phyloP scores from a whole-genome alignment of 2,329 filamentous ascomycete genomes.

The Sordariomycetes sp. region DNA sequence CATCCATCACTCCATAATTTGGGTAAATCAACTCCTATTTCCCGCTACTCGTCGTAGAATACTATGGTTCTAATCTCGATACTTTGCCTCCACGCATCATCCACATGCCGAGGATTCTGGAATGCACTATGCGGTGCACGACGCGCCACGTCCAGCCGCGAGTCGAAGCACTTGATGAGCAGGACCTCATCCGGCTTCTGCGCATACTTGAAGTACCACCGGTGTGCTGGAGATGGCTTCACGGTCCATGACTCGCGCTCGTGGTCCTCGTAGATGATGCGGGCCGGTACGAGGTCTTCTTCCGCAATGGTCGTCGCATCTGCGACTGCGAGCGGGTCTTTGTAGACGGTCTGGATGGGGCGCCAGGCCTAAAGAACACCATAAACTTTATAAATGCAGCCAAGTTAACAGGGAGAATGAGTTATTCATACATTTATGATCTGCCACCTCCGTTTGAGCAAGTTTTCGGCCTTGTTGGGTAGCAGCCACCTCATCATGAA shows the following conservation, averaged over 20 bases:
- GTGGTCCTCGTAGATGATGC: conserved; percentile 34
- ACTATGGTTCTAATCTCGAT: conserved; percentile 53
- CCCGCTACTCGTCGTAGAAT: conserved; percentile 33
- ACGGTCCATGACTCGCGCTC: conserved; percentile 34
- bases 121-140: conserved; percentile 44
- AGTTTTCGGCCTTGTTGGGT: conserved; percentile 25
- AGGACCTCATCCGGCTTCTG: conserved; percentile 39
- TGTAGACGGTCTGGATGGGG: conserved; percentile 26
- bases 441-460: conserved; percentile 26
- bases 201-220: conserved; percentile 38
- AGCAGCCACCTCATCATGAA: conserved; percentile 22
- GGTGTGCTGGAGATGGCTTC: conserved; percentile 23
- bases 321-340: conserved; percentile 38
- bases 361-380: conserved; percentile 19
- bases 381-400: too few relatives aligned
- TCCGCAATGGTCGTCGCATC: conserved; percentile 35
- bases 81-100: conserved; percentile 43
- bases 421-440: conserved; percentile 32
- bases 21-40: too few relatives aligned
- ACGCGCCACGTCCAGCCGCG: conserved; percentile 13
- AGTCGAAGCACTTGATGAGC: conserved; percentile 48
- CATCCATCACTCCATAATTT: too few relatives aligned
- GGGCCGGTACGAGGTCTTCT: conserved; percentile 32
- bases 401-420: too few relatives aligned
- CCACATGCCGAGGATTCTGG: conserved; percentile 30